A percentile compares a stretch with the other conserved stretches of the same genome.
phyloP scores from a whole-genome alignment of 2,329 filamentous ascomycete genomes.

The Pseudopithomyces maydicus region DNA sequence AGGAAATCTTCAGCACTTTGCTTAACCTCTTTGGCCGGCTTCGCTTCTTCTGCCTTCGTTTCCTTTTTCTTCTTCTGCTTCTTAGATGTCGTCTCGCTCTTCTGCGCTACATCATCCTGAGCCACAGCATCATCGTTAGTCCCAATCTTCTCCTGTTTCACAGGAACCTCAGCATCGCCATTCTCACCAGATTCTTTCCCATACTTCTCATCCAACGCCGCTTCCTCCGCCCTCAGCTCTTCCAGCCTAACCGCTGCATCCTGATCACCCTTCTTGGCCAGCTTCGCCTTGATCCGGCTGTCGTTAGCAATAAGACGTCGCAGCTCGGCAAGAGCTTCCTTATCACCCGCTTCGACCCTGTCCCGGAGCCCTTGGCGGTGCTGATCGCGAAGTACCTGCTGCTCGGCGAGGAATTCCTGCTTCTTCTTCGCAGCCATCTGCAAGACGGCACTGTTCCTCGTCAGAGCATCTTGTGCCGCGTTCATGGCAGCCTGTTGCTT shows the following conservation, averaged over 20 bases:
- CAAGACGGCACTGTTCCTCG: constrained; percentile 42
- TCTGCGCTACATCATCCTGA: neutral
- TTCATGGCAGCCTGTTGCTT: constrained; percentile 73
- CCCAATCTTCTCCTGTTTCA: neutral
- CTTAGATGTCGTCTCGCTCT: neutral
- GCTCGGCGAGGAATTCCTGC: constrained; percentile 21
- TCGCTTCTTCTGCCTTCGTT: neutral
- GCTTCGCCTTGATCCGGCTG: neutral
- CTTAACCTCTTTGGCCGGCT: neutral
- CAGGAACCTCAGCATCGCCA: neutral
- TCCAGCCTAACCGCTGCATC: constrained; percentile 21
- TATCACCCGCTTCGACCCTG: neutral
- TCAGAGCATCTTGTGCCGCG: constrained; percentile 68
- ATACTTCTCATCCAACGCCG: neutral
- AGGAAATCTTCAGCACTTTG: neutral
- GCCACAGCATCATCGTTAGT: neutral
- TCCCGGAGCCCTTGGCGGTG: constrained; percentile 13
- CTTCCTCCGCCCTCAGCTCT: neutral
- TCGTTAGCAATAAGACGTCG: neutral
- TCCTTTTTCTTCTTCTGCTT: neutral
- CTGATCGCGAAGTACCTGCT: constrained; percentile 19
- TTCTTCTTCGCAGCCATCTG: constrained; percentile 27
- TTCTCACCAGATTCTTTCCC: neutral
- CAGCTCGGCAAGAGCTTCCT: constrained; percentile 22
- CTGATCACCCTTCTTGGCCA: neutral